phyloP scores from a whole-genome alignment of 2,329 filamentous ascomycete species.

The Cercospora zeae-maydis region DNA sequence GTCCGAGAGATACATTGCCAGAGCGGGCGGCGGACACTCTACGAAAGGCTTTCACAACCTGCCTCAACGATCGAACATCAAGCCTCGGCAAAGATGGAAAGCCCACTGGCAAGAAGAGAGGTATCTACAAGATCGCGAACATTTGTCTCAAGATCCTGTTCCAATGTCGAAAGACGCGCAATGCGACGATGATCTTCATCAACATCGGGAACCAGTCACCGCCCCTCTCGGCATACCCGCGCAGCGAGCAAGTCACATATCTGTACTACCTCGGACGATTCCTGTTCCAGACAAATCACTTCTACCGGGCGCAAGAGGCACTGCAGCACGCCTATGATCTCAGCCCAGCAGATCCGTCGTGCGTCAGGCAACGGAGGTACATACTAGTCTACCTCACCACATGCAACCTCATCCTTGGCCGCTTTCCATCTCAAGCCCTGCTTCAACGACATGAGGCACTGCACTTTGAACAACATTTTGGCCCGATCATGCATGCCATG shows the following conservation, averaged over 20 bases:
- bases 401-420: conserved; percentile 77
- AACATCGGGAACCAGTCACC: conserved; percentile 83
- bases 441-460: conserved; percentile 68
- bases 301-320: conserved; percentile 69
- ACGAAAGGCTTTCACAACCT: conserved; percentile 86
- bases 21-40: conserved; percentile 86
- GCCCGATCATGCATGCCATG: conserved; percentile 69
- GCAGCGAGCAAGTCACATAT: conserved; percentile 82
- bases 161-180: conserved; percentile 77
- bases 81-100: conserved; percentile 53
- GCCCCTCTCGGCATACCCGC: conserved; percentile 75
- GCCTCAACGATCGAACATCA: conserved; percentile 73
- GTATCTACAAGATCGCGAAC: conserved; percentile 90
- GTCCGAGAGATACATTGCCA: conserved; percentile 72
- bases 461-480: conserved; percentile 63
- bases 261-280: conserved; percentile 93
- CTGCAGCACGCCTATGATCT: conserved; percentile 78
- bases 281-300: conserved; percentile 80
- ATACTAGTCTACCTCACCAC: conserved; percentile 83
- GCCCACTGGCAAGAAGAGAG: conserved; percentile 79
- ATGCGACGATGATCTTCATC: conserved; percentile 82
- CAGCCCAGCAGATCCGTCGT: conserved; percentile 52
- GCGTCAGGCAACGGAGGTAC: conserved; percentile 64
- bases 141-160: conserved; percentile 85
- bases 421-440: conserved; percentile 68